Evolutionary conservation across 139 green algal genomes (phyloP).

Genomic region (Tetradesmus lagerheimii): DNA sequence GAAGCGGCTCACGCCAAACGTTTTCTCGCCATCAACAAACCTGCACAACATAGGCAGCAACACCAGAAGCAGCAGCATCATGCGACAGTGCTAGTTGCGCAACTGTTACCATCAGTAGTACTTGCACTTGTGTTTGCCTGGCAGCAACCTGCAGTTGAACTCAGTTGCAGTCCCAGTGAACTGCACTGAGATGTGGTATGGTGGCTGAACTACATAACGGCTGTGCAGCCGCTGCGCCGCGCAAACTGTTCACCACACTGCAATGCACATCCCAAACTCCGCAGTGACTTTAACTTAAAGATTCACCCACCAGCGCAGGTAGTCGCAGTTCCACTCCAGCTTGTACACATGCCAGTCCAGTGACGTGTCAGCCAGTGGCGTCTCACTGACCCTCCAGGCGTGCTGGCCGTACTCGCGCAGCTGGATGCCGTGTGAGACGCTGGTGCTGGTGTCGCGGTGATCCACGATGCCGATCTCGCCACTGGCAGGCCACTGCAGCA

Average conservation of each 20-base stretch:
- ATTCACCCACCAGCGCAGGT: background rate
- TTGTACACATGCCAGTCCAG: constrained; percentile 19
- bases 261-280: background rate
- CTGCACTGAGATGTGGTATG: no score
- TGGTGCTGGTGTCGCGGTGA: background rate
- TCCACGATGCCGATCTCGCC: constrained; percentile 23
- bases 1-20: background rate
- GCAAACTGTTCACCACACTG: background rate
- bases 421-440: constrained; percentile 12
- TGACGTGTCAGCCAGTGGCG: background rate
- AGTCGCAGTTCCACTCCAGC: constrained; percentile 36
- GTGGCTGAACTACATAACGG: no score
- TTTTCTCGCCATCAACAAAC: background rate
- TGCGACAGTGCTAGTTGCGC: no score
- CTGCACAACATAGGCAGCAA: background rate
- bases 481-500: background rate
- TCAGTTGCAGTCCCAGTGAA: no score
- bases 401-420: background rate
- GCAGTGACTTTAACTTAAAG: background rate
- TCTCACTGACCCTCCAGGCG: background rate
- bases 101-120: no score
- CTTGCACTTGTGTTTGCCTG: no score
- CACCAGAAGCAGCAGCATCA: background rate
- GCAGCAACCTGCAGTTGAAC: no score
- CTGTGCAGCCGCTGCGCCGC: background rate